Conservation (phyloP, 169 alveolate species). For the Fabrea salina region DNA sequence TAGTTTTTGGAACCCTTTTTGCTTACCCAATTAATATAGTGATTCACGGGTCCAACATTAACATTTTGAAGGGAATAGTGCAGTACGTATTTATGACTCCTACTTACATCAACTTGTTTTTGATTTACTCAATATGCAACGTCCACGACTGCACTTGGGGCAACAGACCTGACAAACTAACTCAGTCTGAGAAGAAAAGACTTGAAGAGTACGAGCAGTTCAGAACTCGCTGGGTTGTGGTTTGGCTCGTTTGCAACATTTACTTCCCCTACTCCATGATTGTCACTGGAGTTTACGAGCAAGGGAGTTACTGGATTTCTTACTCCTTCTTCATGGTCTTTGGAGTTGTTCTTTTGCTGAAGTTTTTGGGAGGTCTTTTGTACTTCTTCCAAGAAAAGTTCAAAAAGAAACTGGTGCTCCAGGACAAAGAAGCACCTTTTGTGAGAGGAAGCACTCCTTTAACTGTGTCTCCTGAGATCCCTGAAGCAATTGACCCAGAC, state of each 20-base stretch:
- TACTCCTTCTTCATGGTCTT: not conserved
- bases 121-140: slow-evolving; percentile 57
- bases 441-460: too few relatives aligned
- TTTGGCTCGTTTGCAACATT: slow-evolving; percentile 7
- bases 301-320: not conserved
- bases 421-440: too few relatives aligned
- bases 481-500: too few relatives aligned
- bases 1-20: not conserved
- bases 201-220: slow-evolving; percentile 21
- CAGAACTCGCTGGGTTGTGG: not conserved
- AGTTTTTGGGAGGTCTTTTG: not conserved
- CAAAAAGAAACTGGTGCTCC: too few relatives aligned
- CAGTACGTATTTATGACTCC: slow-evolving; percentile 55
- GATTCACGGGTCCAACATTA: not conserved
- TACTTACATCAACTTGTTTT: slow-evolving; percentile 51
- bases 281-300: not conserved
- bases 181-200: not conserved
- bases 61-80: not conserved
- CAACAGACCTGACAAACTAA: not conserved
- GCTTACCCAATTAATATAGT: not conserved
- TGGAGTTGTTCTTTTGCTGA: not conserved
- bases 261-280: not conserved
- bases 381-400: slow-evolving; percentile 3
- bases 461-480: too few relatives aligned
- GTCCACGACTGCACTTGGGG: slow-evolving; percentile 67